Evolutionary conservation across 1,284 basidiomycete genomes (phyloP).

Genomic region (Rugosomyces carneus): DNA sequence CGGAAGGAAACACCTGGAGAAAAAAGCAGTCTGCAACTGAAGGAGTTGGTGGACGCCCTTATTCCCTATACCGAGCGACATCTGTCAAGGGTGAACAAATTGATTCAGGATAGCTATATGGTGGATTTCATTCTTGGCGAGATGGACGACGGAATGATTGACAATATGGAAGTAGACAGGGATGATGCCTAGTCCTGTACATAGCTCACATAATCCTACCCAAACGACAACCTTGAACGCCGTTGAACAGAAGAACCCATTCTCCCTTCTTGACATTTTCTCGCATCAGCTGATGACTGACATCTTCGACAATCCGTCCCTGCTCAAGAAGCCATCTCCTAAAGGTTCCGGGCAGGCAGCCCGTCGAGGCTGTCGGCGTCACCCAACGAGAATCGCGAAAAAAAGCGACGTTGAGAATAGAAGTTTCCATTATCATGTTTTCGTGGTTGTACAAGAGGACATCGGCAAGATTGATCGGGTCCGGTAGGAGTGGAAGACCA

Average conservation of each 20-base stretch:
- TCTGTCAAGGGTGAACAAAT: constrained; percentile 75
- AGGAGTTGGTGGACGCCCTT: constrained; percentile 78
- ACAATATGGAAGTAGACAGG: constrained; percentile 39
- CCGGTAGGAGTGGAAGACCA: constrained; percentile 30
- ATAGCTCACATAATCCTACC: constrained; percentile 30
- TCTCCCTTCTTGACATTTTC: constrained; percentile 48
- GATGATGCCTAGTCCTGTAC: neutral
- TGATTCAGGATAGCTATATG: constrained; percentile 91
- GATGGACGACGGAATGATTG: constrained; percentile 82
- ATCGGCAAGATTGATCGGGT: constrained; percentile 32
- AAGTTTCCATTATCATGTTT: constrained; percentile 52
- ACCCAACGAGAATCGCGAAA: constrained; percentile 52
- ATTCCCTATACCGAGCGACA: constrained; percentile 95
- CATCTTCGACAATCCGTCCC: constrained; percentile 44
- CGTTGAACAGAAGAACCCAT: constrained; percentile 64
- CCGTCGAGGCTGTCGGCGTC: constrained; percentile 51
- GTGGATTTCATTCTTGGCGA: constrained; percentile 89
- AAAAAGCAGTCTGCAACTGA: constrained; percentile 41
- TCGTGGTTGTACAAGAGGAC: constrained; percentile 58
- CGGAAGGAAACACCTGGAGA: constrained; percentile 21
- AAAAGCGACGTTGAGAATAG: constrained; percentile 65
- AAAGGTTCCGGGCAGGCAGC: constrained; percentile 66
- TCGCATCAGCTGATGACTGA: constrained; percentile 32
- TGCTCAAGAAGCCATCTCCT: constrained; percentile 60
- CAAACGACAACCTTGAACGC: constrained; percentile 59